Evolutionary conservation across 352 stramenopile genomes (phyloP).

Genomic region (Pythium sp.): DNA sequence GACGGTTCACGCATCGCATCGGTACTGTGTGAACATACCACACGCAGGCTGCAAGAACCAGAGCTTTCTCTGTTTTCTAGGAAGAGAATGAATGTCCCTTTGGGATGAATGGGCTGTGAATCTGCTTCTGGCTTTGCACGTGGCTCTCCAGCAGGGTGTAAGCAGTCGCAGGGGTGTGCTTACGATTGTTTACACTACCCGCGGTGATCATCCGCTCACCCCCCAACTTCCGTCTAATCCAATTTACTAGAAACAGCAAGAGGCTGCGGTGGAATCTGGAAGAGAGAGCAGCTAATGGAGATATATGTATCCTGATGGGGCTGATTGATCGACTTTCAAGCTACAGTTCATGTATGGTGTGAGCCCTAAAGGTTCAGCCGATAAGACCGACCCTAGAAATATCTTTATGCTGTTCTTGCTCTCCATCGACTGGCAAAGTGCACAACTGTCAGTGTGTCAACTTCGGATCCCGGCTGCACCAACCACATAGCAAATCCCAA

Average conservation of each 20-base stretch:
- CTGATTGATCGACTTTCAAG: too few relatives aligned
- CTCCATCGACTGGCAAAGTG: too few relatives aligned
- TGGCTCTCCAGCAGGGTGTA: neutral
- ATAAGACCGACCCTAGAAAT: too few relatives aligned
- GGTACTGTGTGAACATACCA: neutral
- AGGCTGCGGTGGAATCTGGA: neutral
- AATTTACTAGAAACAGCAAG: neutral
- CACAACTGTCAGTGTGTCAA: neutral
- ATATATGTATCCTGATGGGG: too few relatives aligned
- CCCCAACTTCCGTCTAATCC: neutral
- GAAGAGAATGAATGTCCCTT: neutral
- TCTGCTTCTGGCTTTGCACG: neutral
- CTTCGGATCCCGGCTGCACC: neutral
- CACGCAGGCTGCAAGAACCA: neutral
- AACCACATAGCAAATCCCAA: neutral
- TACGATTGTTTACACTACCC: neutral
- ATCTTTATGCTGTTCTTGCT: too few relatives aligned
- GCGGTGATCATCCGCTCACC: neutral
- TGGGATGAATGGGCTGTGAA: neutral
- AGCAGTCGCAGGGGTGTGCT: too few relatives aligned
- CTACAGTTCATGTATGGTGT: too few relatives aligned
- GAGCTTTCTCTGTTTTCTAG: neutral
- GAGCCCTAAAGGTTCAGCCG: too few relatives aligned
- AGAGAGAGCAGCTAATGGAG: neutral
- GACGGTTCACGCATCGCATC: neutral